Percentiles rank a stretch among this genome's conserved stretches.
Evolutionary conservation across 108 stramenopile genomes (phyloP).

Genomic region (Seminavis robusta): DNA sequence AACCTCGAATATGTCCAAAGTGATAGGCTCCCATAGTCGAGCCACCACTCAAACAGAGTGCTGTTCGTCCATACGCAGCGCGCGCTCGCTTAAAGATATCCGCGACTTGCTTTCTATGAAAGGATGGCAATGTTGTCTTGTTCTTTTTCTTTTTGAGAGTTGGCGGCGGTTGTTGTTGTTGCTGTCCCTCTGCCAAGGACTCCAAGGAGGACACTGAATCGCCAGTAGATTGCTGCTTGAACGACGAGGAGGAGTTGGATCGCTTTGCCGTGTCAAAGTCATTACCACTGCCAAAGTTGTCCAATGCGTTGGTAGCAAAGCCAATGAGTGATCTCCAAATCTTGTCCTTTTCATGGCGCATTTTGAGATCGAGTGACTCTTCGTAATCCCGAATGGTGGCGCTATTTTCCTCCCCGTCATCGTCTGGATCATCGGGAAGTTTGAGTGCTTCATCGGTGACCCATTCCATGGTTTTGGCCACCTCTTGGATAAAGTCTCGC

Average conservation of each 20-base stretch:
- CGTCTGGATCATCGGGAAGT: background rate
- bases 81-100: constrained; percentile 85
- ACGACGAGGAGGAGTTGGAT: too few species aligned
- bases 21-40: constrained; percentile 92
- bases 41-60: constrained; percentile 91
- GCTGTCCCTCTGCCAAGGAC: too few species aligned
- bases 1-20: constrained; percentile 85
- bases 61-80: constrained; percentile 95
- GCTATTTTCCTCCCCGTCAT: background rate
- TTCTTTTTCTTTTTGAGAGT: background rate
- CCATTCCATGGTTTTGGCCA: constrained; percentile 69
- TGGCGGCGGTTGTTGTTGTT: too few species aligned
- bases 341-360: constrained; percentile 23
- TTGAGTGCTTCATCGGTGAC: constrained; percentile 46
- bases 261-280: too few species aligned
- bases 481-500: constrained; percentile 71
- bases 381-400: constrained; percentile 10
- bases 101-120: background rate
- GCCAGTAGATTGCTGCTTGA: too few species aligned
- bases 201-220: too few species aligned
- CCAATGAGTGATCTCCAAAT: constrained; percentile 25
- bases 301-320: too few species aligned
- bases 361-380: constrained; percentile 13
- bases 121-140: background rate
- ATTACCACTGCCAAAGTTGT: constrained; percentile 23